Base-by-base conservation (phyloP, 805 yeast genomes). In the Candida multigemmis region DNA sequence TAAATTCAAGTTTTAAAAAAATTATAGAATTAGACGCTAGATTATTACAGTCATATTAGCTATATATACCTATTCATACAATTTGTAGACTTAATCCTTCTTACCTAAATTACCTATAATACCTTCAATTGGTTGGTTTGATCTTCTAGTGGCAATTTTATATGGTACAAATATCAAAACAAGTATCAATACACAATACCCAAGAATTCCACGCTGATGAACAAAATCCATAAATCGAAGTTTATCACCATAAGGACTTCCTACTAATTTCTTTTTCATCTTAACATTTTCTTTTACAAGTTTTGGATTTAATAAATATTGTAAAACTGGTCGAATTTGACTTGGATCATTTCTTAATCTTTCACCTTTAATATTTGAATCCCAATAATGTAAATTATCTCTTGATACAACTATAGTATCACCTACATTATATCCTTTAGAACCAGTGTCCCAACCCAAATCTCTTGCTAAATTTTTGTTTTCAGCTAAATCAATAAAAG, bases 401-500 rank as follows among this genome's bases (percentile, higher is more conserved):
- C 64, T 64, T 17, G 62, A 53, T 3, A 77, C 50, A 2, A 81
- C 47, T 2, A 81, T 41, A 0, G 71, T 56, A 44, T 79, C 83
- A 5, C 87, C 89, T 2, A 53, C 44, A 7, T 47, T 33, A 35
- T 55, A 64, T 0, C 41, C 29, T n/a, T 44, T 38, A 2, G 49
- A 36, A 21, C 58, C 44, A 16, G 56, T 44, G 9, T 55, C 52
- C 70, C 74, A 65, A 3, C 57, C 61, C 7, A 29, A 24, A 9
- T 35, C 22, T 3, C 39, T 23, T 4, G 62, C 44, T 7, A 61
- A 37, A 4, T 48, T 37, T 1, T 44, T 41, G 22, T 54, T 41
- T 12, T 58, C 52, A 2, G 62, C 44, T 12, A 73, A 36, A 41
- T 80, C 84, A 8, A 77, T 36, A 37, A 61, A 76, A 0, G 72